Conservation (phyloP, 2,329 filamentous ascomycete genomes). For the Aplosporella prunicola region DNA sequence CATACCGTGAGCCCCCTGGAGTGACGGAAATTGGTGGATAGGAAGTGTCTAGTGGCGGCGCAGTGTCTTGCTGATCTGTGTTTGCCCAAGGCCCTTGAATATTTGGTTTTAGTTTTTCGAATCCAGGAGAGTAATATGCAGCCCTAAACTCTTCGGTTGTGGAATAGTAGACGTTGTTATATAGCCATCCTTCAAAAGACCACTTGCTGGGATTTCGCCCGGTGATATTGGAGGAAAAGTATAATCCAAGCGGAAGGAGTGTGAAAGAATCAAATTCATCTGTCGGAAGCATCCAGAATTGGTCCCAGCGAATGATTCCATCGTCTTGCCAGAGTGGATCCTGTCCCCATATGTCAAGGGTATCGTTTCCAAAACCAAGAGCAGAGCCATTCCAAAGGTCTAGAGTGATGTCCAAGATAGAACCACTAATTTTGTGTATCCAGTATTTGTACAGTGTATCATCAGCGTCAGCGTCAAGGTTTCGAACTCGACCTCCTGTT, state of each 20-base stretch:
- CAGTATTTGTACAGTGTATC: constrained; percentile 24
- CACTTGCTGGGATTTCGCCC: constrained; percentile 43
- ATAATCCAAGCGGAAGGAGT: constrained; percentile 38
- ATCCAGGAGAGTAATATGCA: constrained; percentile 35
- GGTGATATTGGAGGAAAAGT: constrained; percentile 37
- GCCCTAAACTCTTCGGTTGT: constrained; percentile 39
- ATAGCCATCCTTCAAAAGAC: constrained; percentile 45
- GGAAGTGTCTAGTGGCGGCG: constrained; percentile 40
- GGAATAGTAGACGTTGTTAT: constrained; percentile 45
- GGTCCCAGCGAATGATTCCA: constrained; percentile 39
- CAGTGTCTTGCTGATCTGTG: constrained; percentile 33
- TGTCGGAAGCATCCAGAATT: constrained; percentile 34
- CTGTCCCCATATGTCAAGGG: constrained; percentile 29
- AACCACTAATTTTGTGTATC: constrained; percentile 28
- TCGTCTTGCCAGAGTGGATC: constrained; percentile 32
- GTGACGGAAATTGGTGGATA: constrained; percentile 43
- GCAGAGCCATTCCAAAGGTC: constrained; percentile 36
- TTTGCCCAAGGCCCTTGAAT: constrained; percentile 40
- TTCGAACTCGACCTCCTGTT: constrained; percentile 31
- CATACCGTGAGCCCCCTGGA: constrained; percentile 33
- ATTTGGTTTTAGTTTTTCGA: constrained; percentile 40
- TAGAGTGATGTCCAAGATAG: constrained; percentile 34
- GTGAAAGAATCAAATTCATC: constrained; percentile 35
- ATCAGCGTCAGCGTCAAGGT: constrained; percentile 29
- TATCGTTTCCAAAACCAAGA: constrained; percentile 34